Percentiles rank a stretch among this genome's conserved stretches.
phyloP scores from a whole-genome alignment of 2,329 filamentous ascomycete species.

The Pyrenochaeta sp. region DNA sequence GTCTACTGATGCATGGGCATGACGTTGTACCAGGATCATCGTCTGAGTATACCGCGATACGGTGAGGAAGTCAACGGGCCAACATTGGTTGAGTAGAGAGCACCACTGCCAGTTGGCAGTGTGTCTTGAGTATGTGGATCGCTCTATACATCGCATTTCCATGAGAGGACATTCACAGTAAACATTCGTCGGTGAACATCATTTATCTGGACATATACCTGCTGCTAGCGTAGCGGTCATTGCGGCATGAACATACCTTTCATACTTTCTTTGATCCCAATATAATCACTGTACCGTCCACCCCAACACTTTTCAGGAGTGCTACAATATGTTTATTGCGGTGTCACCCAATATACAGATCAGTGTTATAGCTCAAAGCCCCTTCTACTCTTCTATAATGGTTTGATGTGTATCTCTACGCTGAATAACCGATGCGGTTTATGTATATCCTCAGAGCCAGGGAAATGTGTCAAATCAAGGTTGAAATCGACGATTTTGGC shows the following conservation, averaged over 20 bases:
- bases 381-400: too few species aligned
- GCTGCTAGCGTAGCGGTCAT: background rate
- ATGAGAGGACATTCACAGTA: background rate
- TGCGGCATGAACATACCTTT: background rate
- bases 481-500: too few species aligned
- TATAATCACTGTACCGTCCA: background rate
- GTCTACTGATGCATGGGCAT: slow-evolving; percentile 16
- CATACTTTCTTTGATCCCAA: background rate
- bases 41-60: background rate
- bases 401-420: too few species aligned
- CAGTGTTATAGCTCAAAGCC: too few species aligned
- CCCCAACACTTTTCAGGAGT: too few species aligned
- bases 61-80: background rate
- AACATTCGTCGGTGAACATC: background rate
- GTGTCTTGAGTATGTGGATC: background rate
- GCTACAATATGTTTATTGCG: too few species aligned
- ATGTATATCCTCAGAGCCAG: too few species aligned
- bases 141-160: background rate
- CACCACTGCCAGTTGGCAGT: background rate
- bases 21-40: background rate
- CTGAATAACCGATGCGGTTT: too few species aligned
- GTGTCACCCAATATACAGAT: too few species aligned
- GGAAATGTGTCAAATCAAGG: too few species aligned
- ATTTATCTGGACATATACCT: background rate
- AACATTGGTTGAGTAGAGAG: background rate